Percentiles rank a stretch among this genome's conserved stretches.
These are phyloP conservation scores for Sporothrix phasma DNA, from an alignment of 2,329 filamentous ascomycete species.

Conservation along the genomic window DNA sequence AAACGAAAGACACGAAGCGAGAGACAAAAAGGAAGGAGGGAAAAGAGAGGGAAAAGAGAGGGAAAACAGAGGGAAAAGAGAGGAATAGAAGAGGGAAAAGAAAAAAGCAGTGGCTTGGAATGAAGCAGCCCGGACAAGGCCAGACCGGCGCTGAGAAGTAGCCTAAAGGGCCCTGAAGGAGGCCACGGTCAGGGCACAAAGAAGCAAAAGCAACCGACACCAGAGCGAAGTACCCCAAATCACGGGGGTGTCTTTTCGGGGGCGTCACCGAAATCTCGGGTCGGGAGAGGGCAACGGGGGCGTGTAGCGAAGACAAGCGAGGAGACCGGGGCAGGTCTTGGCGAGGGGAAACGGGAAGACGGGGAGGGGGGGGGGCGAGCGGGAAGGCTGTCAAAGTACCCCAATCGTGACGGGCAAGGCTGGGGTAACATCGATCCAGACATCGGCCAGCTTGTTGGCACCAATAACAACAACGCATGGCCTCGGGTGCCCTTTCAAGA, in stretches of 20 bases:
- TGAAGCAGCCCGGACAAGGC: not conserved
- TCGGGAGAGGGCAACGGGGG: not conserved
- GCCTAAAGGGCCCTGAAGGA: not conserved
- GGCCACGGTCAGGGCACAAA: not conserved
- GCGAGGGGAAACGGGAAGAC: not conserved
- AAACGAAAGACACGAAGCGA: not conserved
- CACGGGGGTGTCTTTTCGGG: not conserved
- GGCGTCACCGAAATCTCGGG: not conserved
- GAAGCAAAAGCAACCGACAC: not conserved
- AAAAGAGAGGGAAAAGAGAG: not conserved
- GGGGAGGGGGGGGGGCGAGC: not conserved
- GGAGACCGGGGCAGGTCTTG: not conserved
- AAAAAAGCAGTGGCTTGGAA: not conserved
- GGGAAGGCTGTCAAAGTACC: not conserved
- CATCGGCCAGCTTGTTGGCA: not conserved
- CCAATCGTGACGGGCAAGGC: not conserved
- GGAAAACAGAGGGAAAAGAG: not conserved
- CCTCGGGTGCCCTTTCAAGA: not conserved
- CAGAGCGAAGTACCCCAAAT: not conserved
- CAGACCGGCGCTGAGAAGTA: not conserved
- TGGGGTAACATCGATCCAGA: not conserved
- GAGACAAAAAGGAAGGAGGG: not conserved
- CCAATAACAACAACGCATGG: not conserved
- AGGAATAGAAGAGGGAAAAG: not conserved
- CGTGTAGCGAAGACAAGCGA: not conserved